phyloP scores from a whole-genome alignment of 2,329 filamentous ascomycete genomes.

The Aspergillus uvarum region DNA sequence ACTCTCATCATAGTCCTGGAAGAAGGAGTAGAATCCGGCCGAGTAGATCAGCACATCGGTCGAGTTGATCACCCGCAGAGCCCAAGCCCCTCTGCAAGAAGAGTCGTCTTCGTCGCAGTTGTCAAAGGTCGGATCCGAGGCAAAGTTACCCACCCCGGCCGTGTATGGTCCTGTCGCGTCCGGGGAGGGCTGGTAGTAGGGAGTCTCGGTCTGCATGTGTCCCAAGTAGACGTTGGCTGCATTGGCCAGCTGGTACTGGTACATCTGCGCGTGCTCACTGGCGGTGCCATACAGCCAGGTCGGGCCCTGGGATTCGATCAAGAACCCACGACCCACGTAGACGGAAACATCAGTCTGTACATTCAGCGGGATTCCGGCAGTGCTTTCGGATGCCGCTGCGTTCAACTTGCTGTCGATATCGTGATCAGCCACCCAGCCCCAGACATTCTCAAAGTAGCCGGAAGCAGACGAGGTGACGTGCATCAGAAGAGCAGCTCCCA shows the following conservation, averaged over 20 bases:
- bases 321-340: conserved; percentile 51
- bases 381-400: conserved; percentile 5
- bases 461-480: conserved; percentile 58
- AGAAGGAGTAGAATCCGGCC: conserved; percentile 46
- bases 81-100: conserved; percentile 53
- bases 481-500: conserved; percentile 52
- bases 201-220: conserved; percentile 66
- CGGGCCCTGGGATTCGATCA: conserved; percentile 46
- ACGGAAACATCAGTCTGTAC: conserved; percentile 62
- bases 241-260: conserved; percentile 65
- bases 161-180: conserved; percentile 58
- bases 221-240: conserved; percentile 54
- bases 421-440: conserved; percentile 32
- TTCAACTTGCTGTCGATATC: conserved; percentile 23
- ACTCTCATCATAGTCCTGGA: conserved; percentile 56
- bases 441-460: conserved; percentile 31
- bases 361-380: neutral
- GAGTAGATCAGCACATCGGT: too few relatives aligned
- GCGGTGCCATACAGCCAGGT: conserved; percentile 64
- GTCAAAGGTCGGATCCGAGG: conserved; percentile 54
- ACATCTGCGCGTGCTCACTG: conserved; percentile 64
- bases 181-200: conserved; percentile 69
- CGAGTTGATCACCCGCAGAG: too few relatives aligned
- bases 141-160: conserved; percentile 30
- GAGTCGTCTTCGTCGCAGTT: conserved; percentile 31